Conservation (phyloP, 2,329 filamentous ascomycete genomes). For the Thermomyces lanuginosus region DNA sequence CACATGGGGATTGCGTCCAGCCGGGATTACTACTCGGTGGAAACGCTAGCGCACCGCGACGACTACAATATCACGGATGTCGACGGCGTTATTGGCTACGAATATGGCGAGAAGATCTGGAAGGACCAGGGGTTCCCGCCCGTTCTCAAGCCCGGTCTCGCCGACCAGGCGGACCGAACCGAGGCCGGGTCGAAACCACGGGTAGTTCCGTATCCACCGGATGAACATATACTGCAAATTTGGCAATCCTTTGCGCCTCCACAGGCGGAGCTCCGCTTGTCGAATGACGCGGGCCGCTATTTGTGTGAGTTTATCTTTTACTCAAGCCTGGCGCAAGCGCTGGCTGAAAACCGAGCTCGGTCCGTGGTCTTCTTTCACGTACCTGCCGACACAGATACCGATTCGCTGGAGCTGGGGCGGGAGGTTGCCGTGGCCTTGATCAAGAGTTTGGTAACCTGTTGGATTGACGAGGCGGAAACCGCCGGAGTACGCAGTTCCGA, state of each 20-base stretch:
- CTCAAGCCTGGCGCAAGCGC: conserved; percentile 40
- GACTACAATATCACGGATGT: conserved; percentile 57
- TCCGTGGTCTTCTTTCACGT: conserved; percentile 57
- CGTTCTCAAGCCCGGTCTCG: conserved; percentile 37
- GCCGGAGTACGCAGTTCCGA: background rate
- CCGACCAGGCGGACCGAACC: conserved; percentile 3
- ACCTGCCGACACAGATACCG: conserved; percentile 41
- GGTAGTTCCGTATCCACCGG: conserved; percentile 15
- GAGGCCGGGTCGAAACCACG: conserved; percentile 1
- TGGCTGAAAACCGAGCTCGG: conserved; percentile 16
- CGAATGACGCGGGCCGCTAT: conserved; percentile 54
- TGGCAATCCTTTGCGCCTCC: conserved; percentile 19
- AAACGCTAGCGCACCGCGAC: conserved; percentile 53
- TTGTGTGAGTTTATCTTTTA: conserved; percentile 69
- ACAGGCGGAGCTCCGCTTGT: conserved; percentile 36
- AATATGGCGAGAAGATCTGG: conserved; percentile 35
- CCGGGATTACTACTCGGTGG: conserved; percentile 51
- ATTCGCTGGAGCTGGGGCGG: conserved; percentile 24
- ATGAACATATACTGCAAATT: conserved; percentile 17
- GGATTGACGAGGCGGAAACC: conserved; percentile 15
- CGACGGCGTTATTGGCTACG: conserved; percentile 35
- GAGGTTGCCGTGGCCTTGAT: conserved; percentile 29
- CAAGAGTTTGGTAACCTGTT: conserved; percentile 25
- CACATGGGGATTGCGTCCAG: conserved; percentile 66
- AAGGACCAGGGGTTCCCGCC: conserved; percentile 34